phyloP scores from a whole-genome alignment of 1,284 basidiomycete species.

The Ganoderma resinaceum region DNA sequence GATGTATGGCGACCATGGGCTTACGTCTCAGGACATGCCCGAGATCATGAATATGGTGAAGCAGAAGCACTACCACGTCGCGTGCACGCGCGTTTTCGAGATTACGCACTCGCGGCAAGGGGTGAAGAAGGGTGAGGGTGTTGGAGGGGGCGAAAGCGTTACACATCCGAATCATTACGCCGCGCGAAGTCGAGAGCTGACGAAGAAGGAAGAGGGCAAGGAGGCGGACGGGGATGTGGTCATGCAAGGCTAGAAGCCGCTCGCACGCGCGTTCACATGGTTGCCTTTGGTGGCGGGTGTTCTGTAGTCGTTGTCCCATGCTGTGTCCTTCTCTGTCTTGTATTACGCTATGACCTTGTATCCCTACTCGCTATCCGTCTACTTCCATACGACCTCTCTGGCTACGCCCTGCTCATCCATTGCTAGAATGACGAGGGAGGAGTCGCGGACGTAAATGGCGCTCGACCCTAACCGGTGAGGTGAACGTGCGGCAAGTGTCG shows the following conservation, averaged over 20 bases:
- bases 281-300: slow-evolving; percentile 7
- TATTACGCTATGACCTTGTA: slow-evolving; percentile 13
- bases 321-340: slow-evolving; percentile 8
- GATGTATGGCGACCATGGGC: slow-evolving; percentile 73
- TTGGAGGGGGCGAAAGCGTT: slow-evolving; percentile 89
- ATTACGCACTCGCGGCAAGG: slow-evolving; percentile 82
- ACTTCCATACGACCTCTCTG: neutral
- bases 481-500: slow-evolving; percentile 11
- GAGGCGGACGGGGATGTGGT: slow-evolving; percentile 43
- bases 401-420: neutral
- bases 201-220: slow-evolving; percentile 47
- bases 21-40: slow-evolving; percentile 74
- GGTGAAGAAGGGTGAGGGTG: slow-evolving; percentile 89
- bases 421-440: neutral
- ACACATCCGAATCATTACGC: slow-evolving; percentile 94
- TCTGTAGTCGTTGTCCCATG: slow-evolving; percentile 19
- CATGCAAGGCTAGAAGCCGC: slow-evolving; percentile 33
- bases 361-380: slow-evolving; percentile 8
- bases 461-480: slow-evolving; percentile 20
- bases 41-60: slow-evolving; percentile 90
- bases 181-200: slow-evolving; percentile 70
- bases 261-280: slow-evolving; percentile 6
- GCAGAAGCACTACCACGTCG: slow-evolving; percentile 89
- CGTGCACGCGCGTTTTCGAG: slow-evolving; percentile 97
- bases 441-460: neutral